Conservation (phyloP, 2,329 filamentous ascomycete species). For the Penicillium sp. region DNA sequence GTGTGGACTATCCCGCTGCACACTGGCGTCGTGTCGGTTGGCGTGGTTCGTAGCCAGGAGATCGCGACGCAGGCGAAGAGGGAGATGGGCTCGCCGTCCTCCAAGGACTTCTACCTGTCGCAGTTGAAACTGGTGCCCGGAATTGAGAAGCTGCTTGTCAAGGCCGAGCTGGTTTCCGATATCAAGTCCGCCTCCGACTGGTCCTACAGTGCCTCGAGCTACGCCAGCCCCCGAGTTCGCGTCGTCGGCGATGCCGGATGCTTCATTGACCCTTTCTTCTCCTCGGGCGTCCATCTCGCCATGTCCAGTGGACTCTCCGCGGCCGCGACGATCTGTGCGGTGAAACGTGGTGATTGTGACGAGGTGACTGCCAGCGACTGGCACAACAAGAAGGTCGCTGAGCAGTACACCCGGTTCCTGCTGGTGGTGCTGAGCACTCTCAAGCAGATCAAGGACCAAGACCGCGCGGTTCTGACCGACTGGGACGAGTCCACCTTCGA, state of each 20-base stretch:
- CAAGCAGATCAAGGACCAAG: constrained; percentile 43
- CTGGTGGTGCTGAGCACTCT: constrained; percentile 41
- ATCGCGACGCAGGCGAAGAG: constrained; percentile 10
- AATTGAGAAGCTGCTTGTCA: constrained; percentile 31
- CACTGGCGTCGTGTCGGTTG: constrained; percentile 36
- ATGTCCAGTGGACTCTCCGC: constrained; percentile 46
- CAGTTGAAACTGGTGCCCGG: constrained; percentile 16
- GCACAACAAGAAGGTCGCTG: constrained; percentile 48
- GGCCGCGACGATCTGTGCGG: constrained; percentile 45
- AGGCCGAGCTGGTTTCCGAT: constrained; percentile 35
- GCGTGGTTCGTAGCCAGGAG: constrained; percentile 10
- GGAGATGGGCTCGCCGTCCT: constrained; percentile 3
- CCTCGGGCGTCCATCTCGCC: constrained; percentile 50
- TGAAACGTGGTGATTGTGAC: constrained; percentile 37
- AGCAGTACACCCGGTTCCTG: constrained; percentile 51
- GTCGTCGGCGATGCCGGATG: constrained; percentile 49
- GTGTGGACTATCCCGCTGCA: constrained; percentile 53
- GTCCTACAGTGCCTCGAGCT: constrained; percentile 48
- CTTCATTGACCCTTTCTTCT: constrained; percentile 53
- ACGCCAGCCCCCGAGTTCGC: constrained; percentile 42
- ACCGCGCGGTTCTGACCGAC: constrained; percentile 44
- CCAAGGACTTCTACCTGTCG: constrained; percentile 15
- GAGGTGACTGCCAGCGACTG: constrained; percentile 39
- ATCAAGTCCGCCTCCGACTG: constrained; percentile 48
- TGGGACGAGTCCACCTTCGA: constrained; percentile 42